Evolutionary conservation across 1,284 basidiomycete species (phyloP).

Genomic region (Moesziomyces sp.): DNA sequence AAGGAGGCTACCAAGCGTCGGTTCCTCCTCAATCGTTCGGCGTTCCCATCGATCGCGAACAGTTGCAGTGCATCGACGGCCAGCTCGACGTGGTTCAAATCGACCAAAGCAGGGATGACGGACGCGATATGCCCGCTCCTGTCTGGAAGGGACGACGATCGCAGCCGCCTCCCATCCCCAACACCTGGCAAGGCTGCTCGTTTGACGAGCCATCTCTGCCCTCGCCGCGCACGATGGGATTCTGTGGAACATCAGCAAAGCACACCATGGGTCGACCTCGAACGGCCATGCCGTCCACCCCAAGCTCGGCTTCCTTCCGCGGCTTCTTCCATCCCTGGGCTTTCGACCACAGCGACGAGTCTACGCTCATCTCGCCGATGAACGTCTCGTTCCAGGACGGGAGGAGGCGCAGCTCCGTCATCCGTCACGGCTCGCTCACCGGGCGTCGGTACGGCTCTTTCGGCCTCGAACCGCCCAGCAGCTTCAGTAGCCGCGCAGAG

Average conservation of each 20-base stretch:
- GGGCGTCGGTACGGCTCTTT: conserved; percentile 16
- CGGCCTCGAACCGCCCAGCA: conserved; percentile 7
- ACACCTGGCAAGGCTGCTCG: conserved; percentile 38
- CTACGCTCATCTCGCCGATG: conserved; percentile 46
- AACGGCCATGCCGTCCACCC: conserved; percentile 29
- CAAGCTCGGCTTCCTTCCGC: conserved; percentile 30
- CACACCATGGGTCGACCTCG: conserved; percentile 10
- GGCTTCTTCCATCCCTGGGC: conserved; percentile 49
- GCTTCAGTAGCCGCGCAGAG: not conserved
- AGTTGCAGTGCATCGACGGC: not conserved
- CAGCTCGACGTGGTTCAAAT: not conserved
- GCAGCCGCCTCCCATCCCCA: conserved; percentile 30
- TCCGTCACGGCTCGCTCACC: conserved; percentile 4
- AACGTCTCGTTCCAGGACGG: conserved; percentile 25
- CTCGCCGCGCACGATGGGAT: conserved; percentile 31
- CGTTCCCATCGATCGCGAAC: not conserved
- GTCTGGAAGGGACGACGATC: conserved; percentile 20
- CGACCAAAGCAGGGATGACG: not conserved
- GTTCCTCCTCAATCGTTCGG: not conserved
- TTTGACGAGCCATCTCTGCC: conserved; percentile 44
- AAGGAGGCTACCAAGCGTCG: not conserved
- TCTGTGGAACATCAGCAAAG: conserved; percentile 4
- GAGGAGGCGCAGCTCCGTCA: conserved; percentile 32
- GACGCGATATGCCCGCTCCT: conserved; percentile 27
- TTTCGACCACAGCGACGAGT: conserved; percentile 21